Base-by-base conservation (phyloP, 2,329 filamentous ascomycete species). In the Venturia asperata region DNA sequence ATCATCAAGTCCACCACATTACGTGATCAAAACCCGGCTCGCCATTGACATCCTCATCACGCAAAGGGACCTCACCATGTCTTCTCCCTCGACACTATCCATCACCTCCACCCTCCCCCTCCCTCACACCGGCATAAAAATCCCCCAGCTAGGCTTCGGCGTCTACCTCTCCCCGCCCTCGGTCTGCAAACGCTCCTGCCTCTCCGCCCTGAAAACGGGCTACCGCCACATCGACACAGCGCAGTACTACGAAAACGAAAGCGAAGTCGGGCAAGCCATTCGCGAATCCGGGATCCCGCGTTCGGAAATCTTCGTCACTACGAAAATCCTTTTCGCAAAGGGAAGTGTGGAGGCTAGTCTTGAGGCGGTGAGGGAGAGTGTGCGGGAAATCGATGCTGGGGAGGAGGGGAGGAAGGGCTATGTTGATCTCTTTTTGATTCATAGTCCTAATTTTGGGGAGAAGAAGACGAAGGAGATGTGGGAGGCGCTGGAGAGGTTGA, bases 191-290 rank as follows among this genome's bases (percentile, higher is more conserved):
- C 24, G 5, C 3, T 47, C 62, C 7, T 63, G 62, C 34, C 62
- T 63, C 43, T 24, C 15, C 65, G 79, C 79, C 11, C 76, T 81
- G 67, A 79, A 79, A 70, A 70, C 69, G 19, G 80, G 80, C n/a
- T 82, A 81, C 74, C 74, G 75, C 62, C 80, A 81, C 71, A 82
- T 92, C 70, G 89, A 92, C 77, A 84, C 85, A 69, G 87, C 89
- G 5, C 90, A 88, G 79, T 88, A 87, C 77, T 91, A 91, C 76
- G 87, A 82, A 70, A 92, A 95, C 75, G 91, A 96, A 77, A 83
- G 88, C 61, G 90, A 93, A 75, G 91, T 95, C 19, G 91, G 91
- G 68, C 79, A 87, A 73, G 91, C 89, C 11, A 82, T 96, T 64
- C 85, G 86, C 73, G 86, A 89, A 65, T 90, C 88, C 39, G 90